phyloP scores from a whole-genome alignment of 345 rosid species.

The Populus pruinosa region DNA sequence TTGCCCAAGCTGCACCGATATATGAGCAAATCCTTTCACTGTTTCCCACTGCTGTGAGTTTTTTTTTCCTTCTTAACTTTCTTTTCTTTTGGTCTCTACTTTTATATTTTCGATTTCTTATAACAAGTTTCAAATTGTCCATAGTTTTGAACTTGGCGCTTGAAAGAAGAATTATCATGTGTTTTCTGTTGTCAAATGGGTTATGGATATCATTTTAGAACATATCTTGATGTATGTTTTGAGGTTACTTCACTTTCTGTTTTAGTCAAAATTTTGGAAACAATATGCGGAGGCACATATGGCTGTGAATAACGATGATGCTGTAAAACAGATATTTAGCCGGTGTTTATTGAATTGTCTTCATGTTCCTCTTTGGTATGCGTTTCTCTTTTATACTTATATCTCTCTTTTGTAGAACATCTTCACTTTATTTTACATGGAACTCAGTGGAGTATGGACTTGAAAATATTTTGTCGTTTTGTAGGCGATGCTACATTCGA shows the following conservation, averaged over 20 bases:
- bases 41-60: constrained; percentile 90
- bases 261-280: constrained; percentile 91
- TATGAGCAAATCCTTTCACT: constrained; percentile 78
- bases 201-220: not conserved
- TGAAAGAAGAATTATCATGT: not conserved
- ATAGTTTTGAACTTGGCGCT: not conserved
- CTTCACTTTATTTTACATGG: not conserved
- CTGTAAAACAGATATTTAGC: constrained; percentile 88
- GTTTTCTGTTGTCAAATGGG: not conserved
- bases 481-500: constrained; percentile 91
- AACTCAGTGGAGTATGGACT: no score
- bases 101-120: not conserved
- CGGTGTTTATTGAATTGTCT: constrained; percentile 88
- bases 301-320: constrained; percentile 81
- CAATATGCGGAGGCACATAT: constrained; percentile 91
- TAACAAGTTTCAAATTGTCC: not conserved
- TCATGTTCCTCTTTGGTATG: constrained; percentile 92
- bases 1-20: constrained; percentile 66
- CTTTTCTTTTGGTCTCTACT: not conserved
- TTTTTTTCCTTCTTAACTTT: not conserved
- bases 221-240: not conserved
- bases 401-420: not conserved
- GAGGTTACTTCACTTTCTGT: constrained; percentile 10
- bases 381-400: constrained; percentile 2
- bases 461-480: not conserved